Base-by-base conservation (phyloP, 192 early-diverging fungal species). In the Dispira parvispora region DNA sequence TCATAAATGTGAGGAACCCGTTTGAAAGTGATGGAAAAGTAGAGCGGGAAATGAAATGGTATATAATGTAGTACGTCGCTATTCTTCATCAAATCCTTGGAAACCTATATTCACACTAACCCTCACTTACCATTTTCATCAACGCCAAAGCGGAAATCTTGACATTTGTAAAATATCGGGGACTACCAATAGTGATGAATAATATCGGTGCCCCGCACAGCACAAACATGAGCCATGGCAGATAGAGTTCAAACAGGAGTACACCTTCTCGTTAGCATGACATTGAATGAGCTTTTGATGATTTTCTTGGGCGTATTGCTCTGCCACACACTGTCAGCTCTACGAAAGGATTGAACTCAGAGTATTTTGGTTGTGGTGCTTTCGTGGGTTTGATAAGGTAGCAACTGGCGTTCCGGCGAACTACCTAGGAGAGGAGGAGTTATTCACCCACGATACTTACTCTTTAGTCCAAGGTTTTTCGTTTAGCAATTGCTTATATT, bases 141-240 rank as follows among this genome's bases (percentile, higher is more conserved):
- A 98, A 69, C 6, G 96, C 96, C 28, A 96, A 83, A 2, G 94
- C 93, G 20, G 92, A 96, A 32, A 98, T 89, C 61, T 90, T 82
- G 28, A 96, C 86, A 72, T 86, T 78, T 45, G 82, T 89, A 72
- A 88, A 94, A 64, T 91, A 79, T 61, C 90, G 82, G 66, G 87
- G 84, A 71, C 85, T 92, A 75, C 5, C 8, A 20, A 50, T 8
- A 55, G n/a, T 23, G 46, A 32, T 32, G 27, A 61, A 23, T n/a
- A 28, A 56, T 23, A 11, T 46, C 8, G 10, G 14, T 38, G 8
- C 52, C 62, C 45, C 13, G 63, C 25, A 18, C 2, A 18, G 13
- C 44, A 45, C 4, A 38, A 14, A 18, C 23, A 43, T 21, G 49
- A 50, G 21, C 44, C 23, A 8, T 27, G 55, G n/a, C 26, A 25